Evolutionary conservation across 2,329 filamentous ascomycete genomes (phyloP).

Genomic region (Claviceps sp.): DNA sequence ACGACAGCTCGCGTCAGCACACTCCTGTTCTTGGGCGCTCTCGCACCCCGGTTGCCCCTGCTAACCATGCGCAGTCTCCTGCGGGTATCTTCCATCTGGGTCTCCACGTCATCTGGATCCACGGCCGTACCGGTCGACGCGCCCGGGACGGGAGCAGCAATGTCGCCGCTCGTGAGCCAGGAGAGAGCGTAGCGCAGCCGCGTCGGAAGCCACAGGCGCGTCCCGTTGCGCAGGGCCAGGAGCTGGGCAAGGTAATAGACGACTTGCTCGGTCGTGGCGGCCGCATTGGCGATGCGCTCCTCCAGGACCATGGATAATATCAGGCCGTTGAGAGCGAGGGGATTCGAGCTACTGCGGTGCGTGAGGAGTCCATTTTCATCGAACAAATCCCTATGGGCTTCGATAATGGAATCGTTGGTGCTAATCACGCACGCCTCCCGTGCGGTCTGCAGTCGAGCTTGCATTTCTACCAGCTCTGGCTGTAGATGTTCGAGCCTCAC

Average conservation of each 20-base stretch:
- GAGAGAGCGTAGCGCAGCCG: constrained; percentile 24
- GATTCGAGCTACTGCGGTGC: constrained; percentile 8
- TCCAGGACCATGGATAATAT: constrained; percentile 33
- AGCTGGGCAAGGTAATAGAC: constrained; percentile 23
- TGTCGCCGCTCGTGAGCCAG: constrained; percentile 21
- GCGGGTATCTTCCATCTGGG: constrained; percentile 21
- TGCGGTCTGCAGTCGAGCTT: constrained; percentile 15
- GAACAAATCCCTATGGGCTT: constrained; percentile 26
- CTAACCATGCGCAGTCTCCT: constrained; percentile 22
- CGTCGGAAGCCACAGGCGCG: constrained; percentile 28
- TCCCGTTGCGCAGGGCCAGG: constrained; percentile 19
- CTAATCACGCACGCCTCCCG: constrained; percentile 14
- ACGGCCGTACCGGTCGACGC: constrained; percentile 7
- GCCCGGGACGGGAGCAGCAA: constrained; percentile 10
- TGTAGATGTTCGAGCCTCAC: constrained; percentile 11
- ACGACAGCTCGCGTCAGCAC: constrained; percentile 14
- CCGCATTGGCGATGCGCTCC: constrained; percentile 23
- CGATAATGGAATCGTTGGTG: constrained; percentile 26
- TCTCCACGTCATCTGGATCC: constrained; percentile 12
- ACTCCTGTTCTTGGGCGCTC: constrained; percentile 7
- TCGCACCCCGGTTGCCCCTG: constrained; percentile 10
- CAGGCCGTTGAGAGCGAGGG: constrained; percentile 23
- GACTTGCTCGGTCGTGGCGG: constrained; percentile 18
- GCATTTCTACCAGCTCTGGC: constrained; percentile 9
- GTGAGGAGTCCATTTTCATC: constrained; percentile 26